A percentile compares a stretch with the other conserved stretches of the same genome.
phyloP scores from a whole-genome alignment of 2,329 filamentous ascomycete species.

The Chrysosporium queenslandicum region DNA sequence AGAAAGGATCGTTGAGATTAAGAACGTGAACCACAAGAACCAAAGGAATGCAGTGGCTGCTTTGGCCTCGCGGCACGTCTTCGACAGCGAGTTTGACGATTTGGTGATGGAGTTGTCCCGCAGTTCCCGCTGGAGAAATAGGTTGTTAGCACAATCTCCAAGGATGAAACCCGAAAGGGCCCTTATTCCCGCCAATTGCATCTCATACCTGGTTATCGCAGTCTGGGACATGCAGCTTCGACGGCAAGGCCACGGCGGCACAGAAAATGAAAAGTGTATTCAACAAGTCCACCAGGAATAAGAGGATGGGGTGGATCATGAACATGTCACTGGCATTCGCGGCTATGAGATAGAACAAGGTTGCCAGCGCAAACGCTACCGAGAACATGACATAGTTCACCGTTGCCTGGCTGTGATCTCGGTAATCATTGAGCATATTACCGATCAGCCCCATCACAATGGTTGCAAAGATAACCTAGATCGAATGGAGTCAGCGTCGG shows the following conservation, averaged over 20 bases:
- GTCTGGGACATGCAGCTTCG: conserved; percentile 36
- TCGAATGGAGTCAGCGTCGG: conserved; percentile 4
- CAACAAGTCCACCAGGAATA: conserved; percentile 37
- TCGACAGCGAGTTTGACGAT: conserved; percentile 29
- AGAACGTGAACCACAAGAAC: conserved; percentile 41
- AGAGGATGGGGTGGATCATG: conserved; percentile 35
- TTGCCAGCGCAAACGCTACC: conserved; percentile 39
- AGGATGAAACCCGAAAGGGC: no score
- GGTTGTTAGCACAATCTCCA: background rate
- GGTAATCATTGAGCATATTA: conserved; percentile 50
- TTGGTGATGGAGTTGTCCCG: conserved; percentile 39
- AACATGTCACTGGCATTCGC: conserved; percentile 35
- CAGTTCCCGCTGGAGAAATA: conserved; percentile 20
- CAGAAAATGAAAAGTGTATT: conserved; percentile 43
- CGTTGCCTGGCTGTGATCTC: conserved; percentile 42
- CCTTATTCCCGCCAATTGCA: no score
- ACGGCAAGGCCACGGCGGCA: conserved; percentile 41
- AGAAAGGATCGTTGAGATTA: conserved; percentile 35
- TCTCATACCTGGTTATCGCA: conserved; percentile 39
- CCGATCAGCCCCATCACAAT: conserved; percentile 53
- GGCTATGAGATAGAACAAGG: conserved; percentile 41
- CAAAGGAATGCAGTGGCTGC: conserved; percentile 44
- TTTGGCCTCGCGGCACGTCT: conserved; percentile 44
- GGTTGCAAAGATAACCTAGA: conserved; percentile 49
- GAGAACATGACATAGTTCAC: conserved; percentile 47